These are phyloP conservation scores for Sordariomycetes sp. DNA, from an alignment of 2,329 filamentous ascomycete species.

Conservation along the genomic window DNA sequence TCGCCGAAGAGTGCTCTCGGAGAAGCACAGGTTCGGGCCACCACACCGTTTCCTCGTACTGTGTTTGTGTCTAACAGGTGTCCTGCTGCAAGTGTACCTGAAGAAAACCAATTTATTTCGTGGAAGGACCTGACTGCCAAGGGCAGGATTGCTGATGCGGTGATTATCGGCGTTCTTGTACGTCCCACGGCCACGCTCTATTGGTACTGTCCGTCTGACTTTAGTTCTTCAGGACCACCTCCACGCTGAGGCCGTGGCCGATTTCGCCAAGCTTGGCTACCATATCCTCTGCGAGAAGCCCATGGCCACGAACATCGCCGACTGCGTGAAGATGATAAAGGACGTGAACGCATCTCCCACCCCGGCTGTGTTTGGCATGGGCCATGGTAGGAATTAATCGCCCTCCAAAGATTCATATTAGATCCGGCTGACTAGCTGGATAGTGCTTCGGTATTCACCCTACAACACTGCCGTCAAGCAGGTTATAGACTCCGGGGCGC, in stretches of 20 bases:
- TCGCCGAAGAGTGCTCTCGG: slow-evolving; percentile 6
- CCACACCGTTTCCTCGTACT: too few relatives aligned
- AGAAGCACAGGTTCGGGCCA: slow-evolving; percentile 4
- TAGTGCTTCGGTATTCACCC: slow-evolving; percentile 9
- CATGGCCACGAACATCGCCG: slow-evolving; percentile 8
- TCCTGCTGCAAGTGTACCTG: slow-evolving; percentile 2
- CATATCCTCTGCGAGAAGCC: slow-evolving; percentile 10
- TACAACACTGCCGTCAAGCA: slow-evolving; percentile 10
- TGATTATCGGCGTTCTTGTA: slow-evolving; percentile 8
- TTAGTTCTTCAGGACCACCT: slow-evolving; percentile 8
- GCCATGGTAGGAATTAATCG: slow-evolving; percentile 5
- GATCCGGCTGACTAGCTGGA: not conserved
- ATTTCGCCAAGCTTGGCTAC: slow-evolving; percentile 17
- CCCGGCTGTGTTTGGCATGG: slow-evolving; percentile 8
- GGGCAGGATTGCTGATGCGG: slow-evolving; percentile 8
- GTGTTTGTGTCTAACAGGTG: not conserved
- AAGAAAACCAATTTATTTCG: slow-evolving; percentile 5
- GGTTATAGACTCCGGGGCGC: slow-evolving; percentile 8
- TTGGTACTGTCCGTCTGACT: not conserved
- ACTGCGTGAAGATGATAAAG: slow-evolving; percentile 9
- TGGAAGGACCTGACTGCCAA: slow-evolving; percentile 8
- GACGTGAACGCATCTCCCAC: not conserved
- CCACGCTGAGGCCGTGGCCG: slow-evolving; percentile 18
- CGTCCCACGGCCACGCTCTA: not conserved
- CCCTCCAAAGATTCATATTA: not conserved